Base-by-base conservation (phyloP, 371 early-diverging fungal genomes). In the Apophysomyces variabilis region DNA sequence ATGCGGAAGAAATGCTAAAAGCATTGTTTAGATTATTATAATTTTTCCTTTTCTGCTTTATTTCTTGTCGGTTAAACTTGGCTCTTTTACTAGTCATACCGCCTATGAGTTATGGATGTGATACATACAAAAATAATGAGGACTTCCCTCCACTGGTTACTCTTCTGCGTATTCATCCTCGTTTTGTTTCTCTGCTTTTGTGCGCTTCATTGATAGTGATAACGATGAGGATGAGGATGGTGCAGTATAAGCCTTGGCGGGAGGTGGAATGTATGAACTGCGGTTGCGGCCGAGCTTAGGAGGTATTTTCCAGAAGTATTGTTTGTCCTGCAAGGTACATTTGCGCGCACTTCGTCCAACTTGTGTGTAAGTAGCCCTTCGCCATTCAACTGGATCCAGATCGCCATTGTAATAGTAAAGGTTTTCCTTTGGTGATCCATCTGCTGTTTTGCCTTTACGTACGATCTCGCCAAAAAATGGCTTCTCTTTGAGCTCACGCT, bases 251-350 rank as follows among this genome's bases (percentile, higher is more conserved):
- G 63, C 65, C 16, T 56, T 57, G 7, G 79, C 80, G 38, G 80
- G 77, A 16, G 84, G 79, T 46, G 84, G 84, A 64, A 83, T 70
- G 47, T 83, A 83, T n/a, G 79, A 64, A 35, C 72, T 68, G 32
- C 81, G 70, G 50, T 80, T 75, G 39, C 86, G 85, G 57, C 86
- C 85, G 61, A 86, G 67, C 79, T 86, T 86, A 38, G 86, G 86
- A 39, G 87, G 88, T 65, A 88, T 88, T 64, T 84, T 84, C 83
- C 83, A 88, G 69, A 88, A 87, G 71, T 87, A 87, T 70, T 87
- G 88, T 66, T 87, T 87, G 43, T 87, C 88, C 75, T 84, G 84
- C 57, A 88, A 67, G 13, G 88, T 88, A 67, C 88, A 88, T 66
- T 84, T 85, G 63, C 88, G 86, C 46, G 88, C 88, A 66, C 86